Conservation (phyloP, 2,329 filamentous ascomycete genomes). For the Venturia asperata region DNA sequence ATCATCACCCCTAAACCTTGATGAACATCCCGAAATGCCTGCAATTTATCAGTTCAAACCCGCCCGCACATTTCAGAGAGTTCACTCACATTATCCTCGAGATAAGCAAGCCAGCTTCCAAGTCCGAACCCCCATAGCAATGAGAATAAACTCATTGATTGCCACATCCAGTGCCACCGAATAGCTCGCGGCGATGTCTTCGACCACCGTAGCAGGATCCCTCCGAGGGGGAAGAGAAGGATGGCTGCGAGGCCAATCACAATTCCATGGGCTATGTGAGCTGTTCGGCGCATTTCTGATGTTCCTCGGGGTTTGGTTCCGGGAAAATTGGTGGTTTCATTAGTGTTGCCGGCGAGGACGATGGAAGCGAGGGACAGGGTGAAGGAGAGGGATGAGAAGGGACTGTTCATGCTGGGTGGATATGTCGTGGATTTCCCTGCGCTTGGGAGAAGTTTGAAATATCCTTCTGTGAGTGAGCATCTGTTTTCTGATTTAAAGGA, state of each 20-base stretch:
- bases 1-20: neutral
- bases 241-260: constrained; percentile 3
- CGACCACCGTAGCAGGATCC: constrained; percentile 2
- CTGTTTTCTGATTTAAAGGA: no score
- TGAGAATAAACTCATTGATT: neutral
- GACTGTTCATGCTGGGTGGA: neutral
- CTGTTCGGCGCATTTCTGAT: neutral
- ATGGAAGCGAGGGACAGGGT: no score
- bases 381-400: neutral
- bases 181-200: neutral
- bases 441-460: no score
- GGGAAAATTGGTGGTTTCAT: no score
- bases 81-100: neutral
- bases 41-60: neutral
- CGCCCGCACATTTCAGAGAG: neutral
- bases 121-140: neutral
- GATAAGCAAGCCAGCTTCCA: constrained; percentile 4
- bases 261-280: constrained; percentile 8
- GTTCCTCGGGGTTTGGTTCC: neutral
- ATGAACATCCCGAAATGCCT: neutral
- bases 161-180: neutral
- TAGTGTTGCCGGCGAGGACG: neutral
- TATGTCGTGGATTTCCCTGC: no score
- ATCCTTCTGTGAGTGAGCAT: no score
- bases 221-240: neutral